Conservation (phyloP, 2,329 filamentous ascomycete genomes). For the Ophiostoma quercus region DNA sequence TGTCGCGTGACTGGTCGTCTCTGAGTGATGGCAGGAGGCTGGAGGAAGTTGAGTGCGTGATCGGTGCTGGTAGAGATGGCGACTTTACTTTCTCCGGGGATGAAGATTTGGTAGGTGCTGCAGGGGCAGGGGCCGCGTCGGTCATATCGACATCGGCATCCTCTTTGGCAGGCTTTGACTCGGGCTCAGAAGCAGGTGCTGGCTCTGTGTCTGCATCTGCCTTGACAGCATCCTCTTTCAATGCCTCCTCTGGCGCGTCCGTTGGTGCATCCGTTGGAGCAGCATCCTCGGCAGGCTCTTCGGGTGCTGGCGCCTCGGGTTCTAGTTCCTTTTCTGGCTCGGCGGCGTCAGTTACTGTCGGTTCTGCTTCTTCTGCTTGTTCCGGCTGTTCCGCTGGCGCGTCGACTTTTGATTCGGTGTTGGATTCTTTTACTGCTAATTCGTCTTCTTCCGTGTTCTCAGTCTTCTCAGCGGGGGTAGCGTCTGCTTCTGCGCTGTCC, state of each 20-base stretch:
- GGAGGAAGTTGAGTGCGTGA: slow-evolving; percentile 19
- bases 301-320: background rate
- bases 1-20: slow-evolving; percentile 34
- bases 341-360: background rate
- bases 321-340: background rate
- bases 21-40: slow-evolving; percentile 26
- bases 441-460: background rate
- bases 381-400: background rate
- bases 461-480: slow-evolving; percentile 9
- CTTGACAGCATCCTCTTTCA: background rate
- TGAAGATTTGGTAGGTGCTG: background rate
- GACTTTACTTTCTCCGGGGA: slow-evolving; percentile 21
- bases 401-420: background rate
- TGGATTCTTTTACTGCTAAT: background rate
- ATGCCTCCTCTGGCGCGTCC: too few species aligned
- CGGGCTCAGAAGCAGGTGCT: slow-evolving; percentile 9
- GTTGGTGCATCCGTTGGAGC: background rate
- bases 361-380: background rate
- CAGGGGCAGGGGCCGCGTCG: slow-evolving; percentile 24
- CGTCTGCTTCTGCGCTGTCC: background rate
- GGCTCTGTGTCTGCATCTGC: background rate
- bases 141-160: slow-evolving; percentile 32
- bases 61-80: background rate
- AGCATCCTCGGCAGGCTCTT: background rate
- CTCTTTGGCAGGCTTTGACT: slow-evolving; percentile 8